Base-by-base conservation (phyloP, 169 alveolate genomes). In the Amoebophrya sp. region DNA sequence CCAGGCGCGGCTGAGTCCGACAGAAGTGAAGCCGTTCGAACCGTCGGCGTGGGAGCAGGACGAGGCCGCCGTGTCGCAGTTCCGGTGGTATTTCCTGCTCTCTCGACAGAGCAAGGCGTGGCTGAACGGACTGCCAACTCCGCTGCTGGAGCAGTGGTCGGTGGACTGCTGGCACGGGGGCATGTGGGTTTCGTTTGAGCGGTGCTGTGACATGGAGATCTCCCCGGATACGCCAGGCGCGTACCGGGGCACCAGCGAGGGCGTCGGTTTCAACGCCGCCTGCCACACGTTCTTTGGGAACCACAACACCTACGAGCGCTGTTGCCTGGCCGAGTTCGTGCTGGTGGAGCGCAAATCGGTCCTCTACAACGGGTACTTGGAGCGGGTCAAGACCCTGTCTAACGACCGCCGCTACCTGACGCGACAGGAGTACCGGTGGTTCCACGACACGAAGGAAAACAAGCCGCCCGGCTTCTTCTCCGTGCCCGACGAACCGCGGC, bases 151-250 rank as follows among this genome's bases (percentile, higher is more conserved):
- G 83, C 83, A 66, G 38, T 66, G 83, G 83, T 66, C 83, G 10
- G 29, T 66, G 35, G 83, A 66, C 83, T 66, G 83, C 35, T 66
- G 83, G 83, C 83, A 66, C 35, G 83, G 83, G 10, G 83, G 83
- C 83, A 66, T 66, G 83, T 66, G 83, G 83, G 83, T 66, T 7
- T 7, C 32, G 7, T 66, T 66, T 25, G 83, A 66, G 18, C 83
- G 83, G 29, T 66, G 83, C 35, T 66, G 83, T 25, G 83, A 66
- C 83, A 66, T 66, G 83, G 83, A 66, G 83, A 66, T 66, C 35
- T 18, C 83, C 10, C 83, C 83, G 35, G 83, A 66, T n/a, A 12
- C 83, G 0, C 83, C 83, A 7, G 83, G 83, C 1, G 83, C 83
- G 29, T 66, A 66, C 83, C 29, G 83, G 12, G 83, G 83, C 1